These are phyloP conservation scores for Corylus heterophylla DNA, from an alignment of 306 rosid species.

Conservation along the genomic window DNA sequence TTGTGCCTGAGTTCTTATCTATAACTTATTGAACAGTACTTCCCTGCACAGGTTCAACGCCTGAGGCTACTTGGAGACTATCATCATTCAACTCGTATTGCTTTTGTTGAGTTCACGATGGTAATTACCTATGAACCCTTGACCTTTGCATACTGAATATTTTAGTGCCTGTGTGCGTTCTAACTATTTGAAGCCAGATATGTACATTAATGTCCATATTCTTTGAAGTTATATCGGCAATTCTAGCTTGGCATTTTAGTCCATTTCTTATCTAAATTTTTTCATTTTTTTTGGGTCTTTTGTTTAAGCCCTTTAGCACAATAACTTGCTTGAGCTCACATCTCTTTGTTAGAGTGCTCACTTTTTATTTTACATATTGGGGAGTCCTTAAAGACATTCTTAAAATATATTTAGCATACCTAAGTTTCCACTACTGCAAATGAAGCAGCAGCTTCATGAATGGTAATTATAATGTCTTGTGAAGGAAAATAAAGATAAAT, in stretches of 20 bases:
- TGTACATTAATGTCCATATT: background rate
- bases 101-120: slow-evolving; percentile 85
- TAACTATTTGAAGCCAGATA: background rate
- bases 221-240: background rate
- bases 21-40: slow-evolving; percentile 13
- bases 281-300: background rate
- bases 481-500: background rate
- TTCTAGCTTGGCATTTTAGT: background rate
- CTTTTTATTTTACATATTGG: background rate
- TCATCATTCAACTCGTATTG: slow-evolving; percentile 96
- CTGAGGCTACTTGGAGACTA: slow-evolving; percentile 96
- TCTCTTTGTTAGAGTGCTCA: background rate
- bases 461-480: background rate
- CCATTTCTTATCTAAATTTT: background rate
- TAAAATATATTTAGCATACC: background rate
- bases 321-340: background rate
- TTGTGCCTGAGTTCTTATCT: slow-evolving; percentile 20
- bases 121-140: slow-evolving; percentile 42
- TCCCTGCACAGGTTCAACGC: slow-evolving; percentile 71
- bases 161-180: slow-evolving; percentile 8
- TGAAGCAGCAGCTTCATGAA: background rate
- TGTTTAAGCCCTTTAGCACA: background rate
- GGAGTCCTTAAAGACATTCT: background rate
- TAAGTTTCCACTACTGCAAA: background rate
- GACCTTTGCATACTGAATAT: slow-evolving; percentile 14